A percentile compares a stretch with the other conserved stretches of the same genome.
These are phyloP conservation scores for Scedosporium minutisporum DNA, from an alignment of 2,329 filamentous ascomycete genomes.

Conservation along the genomic window DNA sequence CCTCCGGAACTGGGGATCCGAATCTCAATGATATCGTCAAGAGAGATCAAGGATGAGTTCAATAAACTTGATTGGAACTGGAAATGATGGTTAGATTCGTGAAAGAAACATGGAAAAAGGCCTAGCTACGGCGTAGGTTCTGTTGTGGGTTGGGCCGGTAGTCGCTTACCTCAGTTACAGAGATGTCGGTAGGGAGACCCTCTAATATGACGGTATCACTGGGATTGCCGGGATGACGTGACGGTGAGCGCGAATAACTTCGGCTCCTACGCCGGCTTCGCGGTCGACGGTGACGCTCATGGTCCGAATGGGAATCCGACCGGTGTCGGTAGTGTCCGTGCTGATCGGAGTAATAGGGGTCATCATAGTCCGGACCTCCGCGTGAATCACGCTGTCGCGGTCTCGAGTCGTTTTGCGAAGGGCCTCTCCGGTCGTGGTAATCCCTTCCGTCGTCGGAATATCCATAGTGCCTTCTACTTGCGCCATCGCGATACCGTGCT, in stretches of 20 bases:
- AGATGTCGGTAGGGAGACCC: slow-evolving; percentile 38
- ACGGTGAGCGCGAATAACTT: slow-evolving; percentile 25
- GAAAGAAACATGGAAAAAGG: background rate
- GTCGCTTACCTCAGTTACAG: slow-evolving; percentile 41
- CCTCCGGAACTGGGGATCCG: slow-evolving; percentile 26
- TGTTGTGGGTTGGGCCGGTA: background rate
- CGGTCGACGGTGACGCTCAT: slow-evolving; percentile 4
- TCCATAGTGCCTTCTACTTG: slow-evolving; percentile 10
- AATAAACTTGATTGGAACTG: slow-evolving; percentile 17
- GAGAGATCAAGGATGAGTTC: slow-evolving; percentile 21
- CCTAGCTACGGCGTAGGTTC: background rate
- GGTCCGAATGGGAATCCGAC: slow-evolving; percentile 6
- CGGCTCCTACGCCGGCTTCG: slow-evolving; percentile 16
- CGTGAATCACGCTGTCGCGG: slow-evolving; percentile 10
- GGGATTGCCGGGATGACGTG: slow-evolving; percentile 28
- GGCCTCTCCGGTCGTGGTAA: slow-evolving; percentile 8
- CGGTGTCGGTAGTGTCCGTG: background rate
- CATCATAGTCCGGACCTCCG: slow-evolving; percentile 10
- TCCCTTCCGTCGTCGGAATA: slow-evolving; percentile 8
- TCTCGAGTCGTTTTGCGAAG: background rate
- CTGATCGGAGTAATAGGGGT: background rate
- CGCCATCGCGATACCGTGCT: slow-evolving; percentile 13
- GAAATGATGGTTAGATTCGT: background rate
- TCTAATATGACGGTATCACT: slow-evolving; percentile 46
- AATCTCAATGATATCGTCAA: slow-evolving; percentile 28